A percentile compares a stretch with the other conserved stretches of the same genome.
Evolutionary conservation across 352 stramenopile species (phyloP).

Genomic region (Aphanomyces euteiches): DNA sequence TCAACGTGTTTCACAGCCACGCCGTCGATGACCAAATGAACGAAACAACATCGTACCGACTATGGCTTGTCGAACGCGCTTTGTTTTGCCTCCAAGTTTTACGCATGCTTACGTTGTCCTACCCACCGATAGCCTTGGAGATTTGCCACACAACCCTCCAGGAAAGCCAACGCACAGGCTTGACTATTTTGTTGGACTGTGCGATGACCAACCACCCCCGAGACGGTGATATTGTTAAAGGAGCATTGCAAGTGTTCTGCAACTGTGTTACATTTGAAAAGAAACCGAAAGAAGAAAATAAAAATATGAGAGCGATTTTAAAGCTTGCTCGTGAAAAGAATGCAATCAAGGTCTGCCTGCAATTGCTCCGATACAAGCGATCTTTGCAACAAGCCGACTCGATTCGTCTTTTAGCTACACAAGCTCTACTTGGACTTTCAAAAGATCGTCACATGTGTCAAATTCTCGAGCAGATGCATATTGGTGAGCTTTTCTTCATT

Average conservation of each 20-base stretch:
- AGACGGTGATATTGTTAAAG: constrained; percentile 70
- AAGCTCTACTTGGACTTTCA: constrained; percentile 76
- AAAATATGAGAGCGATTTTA: constrained; percentile 58
- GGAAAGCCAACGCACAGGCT: constrained; percentile 35
- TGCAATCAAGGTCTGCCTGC: constrained; percentile 83
- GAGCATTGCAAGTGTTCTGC: constrained; percentile 71
- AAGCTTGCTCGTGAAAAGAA: constrained; percentile 75
- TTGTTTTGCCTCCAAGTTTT: constrained; percentile 78
- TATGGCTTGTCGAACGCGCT: constrained; percentile 74
- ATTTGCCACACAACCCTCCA: constrained; percentile 69
- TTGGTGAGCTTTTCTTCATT: constrained; percentile 34
- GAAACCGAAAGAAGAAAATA: constrained; percentile 54
- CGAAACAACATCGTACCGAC: constrained; percentile 32
- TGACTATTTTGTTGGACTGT: constrained; percentile 73
- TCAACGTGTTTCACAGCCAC: constrained; percentile 31
- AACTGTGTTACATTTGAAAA: constrained; percentile 58
- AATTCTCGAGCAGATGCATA: constrained; percentile 88
- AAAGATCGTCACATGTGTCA: constrained; percentile 84
- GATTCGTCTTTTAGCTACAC: constrained; percentile 76
- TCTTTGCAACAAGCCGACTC: constrained; percentile 83
- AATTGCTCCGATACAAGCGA: constrained; percentile 82
- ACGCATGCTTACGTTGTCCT: constrained; percentile 67
- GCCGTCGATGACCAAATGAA: background rate
- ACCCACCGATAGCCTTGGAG: constrained; percentile 61
- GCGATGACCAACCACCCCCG: constrained; percentile 64